These are phyloP conservation scores for Fusarium sterilihyphosum DNA, from an alignment of 2,329 filamentous ascomycete species.

Conservation along the genomic window DNA sequence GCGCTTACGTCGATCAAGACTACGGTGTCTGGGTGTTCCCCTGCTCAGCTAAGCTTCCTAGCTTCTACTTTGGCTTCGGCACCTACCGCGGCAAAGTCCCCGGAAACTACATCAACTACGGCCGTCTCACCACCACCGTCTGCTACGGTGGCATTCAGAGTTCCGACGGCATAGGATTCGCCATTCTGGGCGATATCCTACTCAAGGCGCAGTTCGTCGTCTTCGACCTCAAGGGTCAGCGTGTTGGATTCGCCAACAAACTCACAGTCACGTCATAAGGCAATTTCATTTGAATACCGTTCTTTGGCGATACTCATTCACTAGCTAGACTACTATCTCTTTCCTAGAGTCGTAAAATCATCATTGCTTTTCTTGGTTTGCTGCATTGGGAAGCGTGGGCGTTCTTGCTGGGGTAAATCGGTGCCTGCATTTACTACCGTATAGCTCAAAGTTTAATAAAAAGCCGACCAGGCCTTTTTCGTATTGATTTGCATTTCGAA, in stretches of 20 bases:
- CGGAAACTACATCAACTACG: constrained; percentile 52
- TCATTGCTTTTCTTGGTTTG: background rate
- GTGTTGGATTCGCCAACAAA: constrained; percentile 55
- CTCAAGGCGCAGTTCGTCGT: constrained; percentile 58
- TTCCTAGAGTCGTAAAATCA: background rate
- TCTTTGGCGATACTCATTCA: background rate
- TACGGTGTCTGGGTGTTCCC: constrained; percentile 68
- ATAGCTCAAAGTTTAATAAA: constrained; percentile 27
- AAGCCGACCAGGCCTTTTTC: background rate
- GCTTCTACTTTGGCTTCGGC: constrained; percentile 51
- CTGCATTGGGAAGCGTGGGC: constrained; percentile 36
- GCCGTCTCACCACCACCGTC: constrained; percentile 31
- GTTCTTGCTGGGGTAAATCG: constrained; percentile 15
- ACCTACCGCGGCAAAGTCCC: constrained; percentile 49
- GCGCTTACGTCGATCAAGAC: constrained; percentile 56
- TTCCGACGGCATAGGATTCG: constrained; percentile 49
- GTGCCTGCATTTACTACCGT: constrained; percentile 12
- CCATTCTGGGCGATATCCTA: constrained; percentile 54
- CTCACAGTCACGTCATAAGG: constrained; percentile 10
- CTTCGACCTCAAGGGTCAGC: constrained; percentile 48
- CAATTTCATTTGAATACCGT: background rate
- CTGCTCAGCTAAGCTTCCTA: constrained; percentile 62
- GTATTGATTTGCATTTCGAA: background rate
- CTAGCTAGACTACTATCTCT: background rate
- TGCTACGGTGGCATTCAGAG: constrained; percentile 54